Evolutionary conservation across 1,139 yeast genomes (phyloP).

Genomic region (Taphrina communis): DNA sequence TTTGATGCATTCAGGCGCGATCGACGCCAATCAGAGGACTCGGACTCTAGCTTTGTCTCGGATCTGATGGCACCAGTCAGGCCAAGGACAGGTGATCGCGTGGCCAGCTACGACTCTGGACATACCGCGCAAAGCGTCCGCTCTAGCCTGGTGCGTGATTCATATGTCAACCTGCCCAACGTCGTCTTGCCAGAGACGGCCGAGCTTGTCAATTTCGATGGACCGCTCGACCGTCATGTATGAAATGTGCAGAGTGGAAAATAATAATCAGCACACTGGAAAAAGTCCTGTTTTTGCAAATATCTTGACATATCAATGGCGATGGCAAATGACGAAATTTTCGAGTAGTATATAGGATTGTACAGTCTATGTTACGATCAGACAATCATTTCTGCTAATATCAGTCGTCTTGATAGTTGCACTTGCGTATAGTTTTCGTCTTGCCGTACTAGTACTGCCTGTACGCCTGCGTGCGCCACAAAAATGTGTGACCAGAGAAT

Average conservation of each 20-base stretch:
- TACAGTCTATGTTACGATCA: neutral
- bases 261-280: too few species aligned
- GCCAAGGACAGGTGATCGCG: slow-evolving; percentile 18
- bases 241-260: too few species aligned
- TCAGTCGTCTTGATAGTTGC: neutral
- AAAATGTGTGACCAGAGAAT: neutral
- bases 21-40: slow-evolving; percentile 1
- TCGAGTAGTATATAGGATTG: neutral
- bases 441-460: neutral
- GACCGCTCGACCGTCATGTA: neutral
- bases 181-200: neutral
- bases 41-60: slow-evolving; percentile 16
- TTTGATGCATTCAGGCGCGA: neutral
- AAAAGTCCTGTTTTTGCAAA: neutral
- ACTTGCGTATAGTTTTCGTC: neutral
- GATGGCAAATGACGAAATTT: neutral
- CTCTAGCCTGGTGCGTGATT: slow-evolving; percentile 22
- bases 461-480: neutral
- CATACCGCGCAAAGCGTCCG: slow-evolving; percentile 22
- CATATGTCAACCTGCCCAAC: slow-evolving; percentile 9
- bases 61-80: slow-evolving; percentile 2
- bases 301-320: neutral
- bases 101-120: slow-evolving; percentile 15
- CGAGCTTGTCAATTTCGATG: slow-evolving; percentile 6
- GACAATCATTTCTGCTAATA: too few species aligned